Evolutionary conservation across 1,284 basidiomycete genomes (phyloP).

Genomic region (Filobasidium uniguttulatum): DNA sequence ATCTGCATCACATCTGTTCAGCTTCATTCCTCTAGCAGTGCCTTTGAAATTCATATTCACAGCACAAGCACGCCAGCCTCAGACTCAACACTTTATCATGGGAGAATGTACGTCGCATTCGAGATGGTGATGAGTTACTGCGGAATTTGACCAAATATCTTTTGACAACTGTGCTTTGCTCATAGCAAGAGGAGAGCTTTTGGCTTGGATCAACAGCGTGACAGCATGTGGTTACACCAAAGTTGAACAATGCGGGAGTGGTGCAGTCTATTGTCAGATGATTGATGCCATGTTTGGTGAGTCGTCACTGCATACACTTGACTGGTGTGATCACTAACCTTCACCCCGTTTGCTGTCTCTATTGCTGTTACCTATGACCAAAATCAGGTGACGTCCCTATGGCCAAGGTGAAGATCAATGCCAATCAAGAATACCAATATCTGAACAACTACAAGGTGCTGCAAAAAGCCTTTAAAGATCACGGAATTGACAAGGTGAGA

Average conservation of each 20-base stretch:
- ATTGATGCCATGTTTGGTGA: slow-evolving; percentile 83
- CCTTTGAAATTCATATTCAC: too few relatives aligned
- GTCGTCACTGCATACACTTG: too few relatives aligned
- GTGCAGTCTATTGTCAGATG: slow-evolving; percentile 73
- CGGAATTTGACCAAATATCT: too few relatives aligned
- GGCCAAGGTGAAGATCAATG: slow-evolving; percentile 77
- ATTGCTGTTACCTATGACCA: neutral
- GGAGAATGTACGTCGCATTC: neutral
- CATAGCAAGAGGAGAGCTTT: slow-evolving; percentile 58
- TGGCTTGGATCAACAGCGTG: slow-evolving; percentile 89
- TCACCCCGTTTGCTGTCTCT: too few relatives aligned
- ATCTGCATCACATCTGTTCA: too few relatives aligned
- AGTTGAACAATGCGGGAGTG: slow-evolving; percentile 83
- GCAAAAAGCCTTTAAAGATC: slow-evolving; percentile 71
- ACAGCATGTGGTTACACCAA: slow-evolving; percentile 83
- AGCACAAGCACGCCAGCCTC: too few relatives aligned
- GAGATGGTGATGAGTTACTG: too few relatives aligned
- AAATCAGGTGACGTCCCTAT: slow-evolving; percentile 66
- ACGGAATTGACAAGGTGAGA: slow-evolving; percentile 84
- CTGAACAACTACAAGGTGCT: slow-evolving; percentile 90
- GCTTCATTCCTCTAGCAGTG: too few relatives aligned
- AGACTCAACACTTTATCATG: too few relatives aligned
- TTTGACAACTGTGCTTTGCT: neutral
- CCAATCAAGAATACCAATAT: slow-evolving; percentile 91
- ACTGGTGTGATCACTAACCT: too few relatives aligned